Evolutionary conservation across 2,329 filamentous ascomycete species (phyloP).

Genomic region (Alternaria hordeiaustralica): DNA sequence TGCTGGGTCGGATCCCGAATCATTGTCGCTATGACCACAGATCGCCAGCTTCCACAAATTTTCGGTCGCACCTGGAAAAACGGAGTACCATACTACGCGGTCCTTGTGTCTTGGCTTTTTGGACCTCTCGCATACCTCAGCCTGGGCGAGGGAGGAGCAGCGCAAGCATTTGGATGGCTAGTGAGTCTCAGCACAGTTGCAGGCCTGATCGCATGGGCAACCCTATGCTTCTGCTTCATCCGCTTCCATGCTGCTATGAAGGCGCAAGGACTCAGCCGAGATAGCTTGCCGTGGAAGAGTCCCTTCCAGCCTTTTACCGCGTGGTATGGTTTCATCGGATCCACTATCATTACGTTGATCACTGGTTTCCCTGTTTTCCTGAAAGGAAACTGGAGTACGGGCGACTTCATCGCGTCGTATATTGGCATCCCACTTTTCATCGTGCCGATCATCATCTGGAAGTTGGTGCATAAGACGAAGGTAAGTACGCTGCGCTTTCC

Average conservation of each 20-base stretch:
- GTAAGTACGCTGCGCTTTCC: background rate
- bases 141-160: constrained; percentile 64
- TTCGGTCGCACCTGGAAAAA: constrained; percentile 56
- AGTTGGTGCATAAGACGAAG: constrained; percentile 15
- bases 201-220: constrained; percentile 52
- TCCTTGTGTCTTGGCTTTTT: constrained; percentile 63
- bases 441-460: constrained; percentile 25
- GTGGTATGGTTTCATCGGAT: constrained; percentile 64
- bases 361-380: constrained; percentile 77
- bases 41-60: constrained; percentile 29
- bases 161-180: constrained; percentile 61
- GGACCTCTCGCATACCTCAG: constrained; percentile 70
- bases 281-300: constrained; percentile 70
- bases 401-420: constrained; percentile 58
- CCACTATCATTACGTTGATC: constrained; percentile 73
- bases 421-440: constrained; percentile 49
- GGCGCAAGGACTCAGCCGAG: constrained; percentile 65
- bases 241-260: constrained; percentile 71
- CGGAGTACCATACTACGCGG: constrained; percentile 74
- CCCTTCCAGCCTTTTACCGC: constrained; percentile 73
- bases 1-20: constrained; percentile 34
- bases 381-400: constrained; percentile 65
- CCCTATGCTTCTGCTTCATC: constrained; percentile 70
- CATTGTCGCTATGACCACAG: constrained; percentile 32
- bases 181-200: constrained; percentile 74